Evolutionary conservation across 2,329 filamentous ascomycete species (phyloP).

Genomic region (Escovopsis weberi): DNA sequence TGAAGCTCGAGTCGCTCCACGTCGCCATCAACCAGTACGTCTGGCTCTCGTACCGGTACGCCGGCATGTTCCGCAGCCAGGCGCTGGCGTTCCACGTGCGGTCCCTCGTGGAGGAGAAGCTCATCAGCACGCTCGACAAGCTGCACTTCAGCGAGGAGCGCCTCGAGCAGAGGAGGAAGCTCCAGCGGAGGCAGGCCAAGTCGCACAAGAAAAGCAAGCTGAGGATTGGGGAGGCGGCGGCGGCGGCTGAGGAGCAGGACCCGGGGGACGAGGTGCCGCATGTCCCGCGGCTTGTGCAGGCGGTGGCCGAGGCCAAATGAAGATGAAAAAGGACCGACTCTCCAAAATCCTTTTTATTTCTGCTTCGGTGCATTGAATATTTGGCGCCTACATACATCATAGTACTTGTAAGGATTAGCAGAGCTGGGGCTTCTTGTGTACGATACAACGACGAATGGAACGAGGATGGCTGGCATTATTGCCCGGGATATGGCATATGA

Average conservation of each 20-base stretch:
- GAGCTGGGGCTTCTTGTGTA: neutral
- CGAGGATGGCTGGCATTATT: neutral
- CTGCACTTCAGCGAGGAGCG: constrained; percentile 34
- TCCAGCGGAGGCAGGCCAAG: constrained; percentile 10
- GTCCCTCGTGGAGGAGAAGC: constrained; percentile 57
- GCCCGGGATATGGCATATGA: neutral
- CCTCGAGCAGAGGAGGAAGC: constrained; percentile 14
- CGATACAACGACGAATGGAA: neutral
- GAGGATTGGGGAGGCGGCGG: constrained; percentile 6
- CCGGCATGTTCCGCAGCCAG: constrained; percentile 64
- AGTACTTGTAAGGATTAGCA: neutral
- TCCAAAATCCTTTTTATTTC: neutral
- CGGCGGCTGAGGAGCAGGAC: constrained; percentile 6
- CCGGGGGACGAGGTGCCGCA: too few relatives aligned
- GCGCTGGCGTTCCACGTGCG: constrained; percentile 69
- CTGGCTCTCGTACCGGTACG: constrained; percentile 85
- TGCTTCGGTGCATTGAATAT: neutral
- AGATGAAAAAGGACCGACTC: too few relatives aligned
- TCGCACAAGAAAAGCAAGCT: constrained; percentile 5
- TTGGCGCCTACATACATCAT: neutral
- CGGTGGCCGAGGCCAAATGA: neutral
- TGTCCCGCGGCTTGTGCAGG: constrained; percentile 7
- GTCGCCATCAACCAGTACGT: constrained; percentile 72
- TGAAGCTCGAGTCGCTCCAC: constrained; percentile 62
- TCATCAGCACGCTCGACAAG: constrained; percentile 33